A percentile compares a stretch with the other conserved stretches of the same genome.
Evolutionary conservation across 164 flowering plant species (phyloP).

Genomic region (Liquidambar formosana): DNA sequence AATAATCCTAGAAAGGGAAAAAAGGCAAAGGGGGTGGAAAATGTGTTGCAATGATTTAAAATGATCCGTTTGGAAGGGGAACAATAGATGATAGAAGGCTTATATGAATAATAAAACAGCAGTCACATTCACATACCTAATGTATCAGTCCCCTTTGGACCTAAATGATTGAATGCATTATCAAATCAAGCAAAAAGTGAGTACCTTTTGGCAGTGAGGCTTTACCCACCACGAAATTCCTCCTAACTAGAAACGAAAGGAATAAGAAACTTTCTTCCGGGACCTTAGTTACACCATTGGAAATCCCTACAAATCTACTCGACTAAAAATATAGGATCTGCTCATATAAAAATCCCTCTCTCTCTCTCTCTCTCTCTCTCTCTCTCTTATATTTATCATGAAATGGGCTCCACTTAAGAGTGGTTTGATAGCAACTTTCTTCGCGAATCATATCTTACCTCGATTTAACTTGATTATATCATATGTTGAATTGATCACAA

Average conservation of each 20-base stretch:
- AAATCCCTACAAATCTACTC: background rate
- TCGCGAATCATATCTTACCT: background rate
- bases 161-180: constrained; percentile 14
- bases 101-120: constrained; percentile 9
- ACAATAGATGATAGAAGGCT: constrained; percentile 7
- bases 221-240: constrained; percentile 10
- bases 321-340: background rate
- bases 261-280: background rate
- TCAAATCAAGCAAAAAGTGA: constrained; percentile 5
- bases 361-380: background rate
- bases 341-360: background rate
- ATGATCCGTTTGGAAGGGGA: background rate
- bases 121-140: constrained; percentile 19
- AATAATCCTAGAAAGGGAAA: background rate
- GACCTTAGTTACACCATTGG: background rate
- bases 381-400: background rate
- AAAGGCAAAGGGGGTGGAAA: background rate
- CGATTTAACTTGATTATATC: background rate
- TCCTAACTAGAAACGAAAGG: background rate
- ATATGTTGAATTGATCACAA: too few relatives aligned
- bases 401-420: background rate
- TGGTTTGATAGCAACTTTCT: background rate
- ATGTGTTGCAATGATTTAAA: constrained; percentile 3
- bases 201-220: constrained; percentile 8
- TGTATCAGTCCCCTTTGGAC: background rate